Percentiles rank a stretch among this genome's conserved stretches.
These are phyloP conservation scores for Babesia microti DNA, from an alignment of 169 alveolate genomes.

Conservation along the genomic window DNA sequence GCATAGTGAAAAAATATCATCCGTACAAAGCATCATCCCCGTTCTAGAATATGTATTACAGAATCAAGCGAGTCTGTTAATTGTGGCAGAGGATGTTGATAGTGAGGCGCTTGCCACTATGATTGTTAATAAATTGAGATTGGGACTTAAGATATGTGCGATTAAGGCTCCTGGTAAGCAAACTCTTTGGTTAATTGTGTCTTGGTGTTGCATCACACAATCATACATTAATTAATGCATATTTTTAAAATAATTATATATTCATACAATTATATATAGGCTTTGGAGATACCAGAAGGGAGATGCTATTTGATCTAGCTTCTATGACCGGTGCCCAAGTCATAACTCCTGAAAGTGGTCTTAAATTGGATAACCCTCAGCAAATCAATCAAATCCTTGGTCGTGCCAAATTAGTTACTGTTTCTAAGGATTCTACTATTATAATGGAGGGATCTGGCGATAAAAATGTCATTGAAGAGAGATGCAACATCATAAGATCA, in stretches of 20 bases:
- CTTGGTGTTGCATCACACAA: constrained; percentile 9
- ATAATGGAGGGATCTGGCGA: constrained; percentile 93
- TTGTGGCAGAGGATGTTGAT: constrained; percentile 98
- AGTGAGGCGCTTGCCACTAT: constrained; percentile 97
- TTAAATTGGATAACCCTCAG: constrained; percentile 63
- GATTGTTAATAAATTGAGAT: constrained; percentile 92
- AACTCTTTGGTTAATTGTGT: neutral
- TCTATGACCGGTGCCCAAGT: constrained; percentile 89
- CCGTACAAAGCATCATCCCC: constrained; percentile 82
- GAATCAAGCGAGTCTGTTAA: constrained; percentile 82
- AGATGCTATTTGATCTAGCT: constrained; percentile 90
- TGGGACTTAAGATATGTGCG: constrained; percentile 95
- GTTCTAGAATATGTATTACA: constrained; percentile 89
- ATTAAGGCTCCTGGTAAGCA: constrained; percentile 82
- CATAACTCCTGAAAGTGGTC: constrained; percentile 82
- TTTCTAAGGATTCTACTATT: constrained; percentile 95
- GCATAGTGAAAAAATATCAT: constrained; percentile 88
- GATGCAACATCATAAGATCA: constrained; percentile 81
- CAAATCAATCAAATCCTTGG: constrained; percentile 73
- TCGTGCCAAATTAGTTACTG: constrained; percentile 84
- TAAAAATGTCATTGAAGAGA: constrained; percentile 74
- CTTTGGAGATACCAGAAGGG: constrained; percentile 95
- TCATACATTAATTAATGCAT: no score
- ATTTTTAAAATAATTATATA: neutral
- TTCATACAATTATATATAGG: constrained; percentile 32